Percentiles rank a stretch among this genome's conserved stretches.
phyloP scores from a whole-genome alignment of 495 filamentous ascomycete genomes.

The Daldinia vernicosa region DNA sequence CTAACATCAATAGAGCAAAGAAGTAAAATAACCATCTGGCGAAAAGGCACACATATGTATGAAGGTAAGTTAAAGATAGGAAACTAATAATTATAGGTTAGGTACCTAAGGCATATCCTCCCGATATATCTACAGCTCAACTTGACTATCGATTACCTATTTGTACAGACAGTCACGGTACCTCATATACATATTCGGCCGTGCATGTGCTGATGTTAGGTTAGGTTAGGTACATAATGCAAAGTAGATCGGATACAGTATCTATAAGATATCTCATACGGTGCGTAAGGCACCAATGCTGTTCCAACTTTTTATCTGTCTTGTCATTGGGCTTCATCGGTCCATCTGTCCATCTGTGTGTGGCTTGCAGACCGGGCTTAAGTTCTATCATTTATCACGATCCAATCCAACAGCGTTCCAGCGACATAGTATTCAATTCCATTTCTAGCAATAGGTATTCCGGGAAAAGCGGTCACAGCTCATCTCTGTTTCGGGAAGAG shows the following conservation, averaged over 20 bases:
- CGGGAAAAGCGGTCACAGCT: conserved; percentile 34
- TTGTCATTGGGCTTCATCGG: conserved; percentile 42
- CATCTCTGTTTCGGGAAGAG: conserved; percentile 24
- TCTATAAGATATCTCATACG: conserved; percentile 1
- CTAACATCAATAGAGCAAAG: too few relatives aligned
- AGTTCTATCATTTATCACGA: conserved; percentile 29
- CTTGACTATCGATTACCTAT: not conserved
- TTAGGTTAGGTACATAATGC: not conserved
- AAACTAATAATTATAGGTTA: too few relatives aligned
- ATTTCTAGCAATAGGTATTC: conserved; percentile 23
- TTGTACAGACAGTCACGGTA: not conserved
- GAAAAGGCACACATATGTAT: too few relatives aligned
- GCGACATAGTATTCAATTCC: conserved; percentile 29
- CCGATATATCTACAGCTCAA: too few relatives aligned
- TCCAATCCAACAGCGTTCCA: conserved; percentile 28
- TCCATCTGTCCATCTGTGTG: conserved; percentile 19
- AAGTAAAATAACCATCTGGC: too few relatives aligned
- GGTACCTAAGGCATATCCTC: too few relatives aligned
- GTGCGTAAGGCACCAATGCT: conserved; percentile 42
- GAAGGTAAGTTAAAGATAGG: too few relatives aligned
- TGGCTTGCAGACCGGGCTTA: conserved; percentile 20
- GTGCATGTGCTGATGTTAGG: not conserved
- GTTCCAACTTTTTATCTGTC: conserved; percentile 16
- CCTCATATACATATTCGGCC: not conserved
- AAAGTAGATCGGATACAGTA: not conserved